Evolutionary conservation across 2,329 filamentous ascomycete species (phyloP), one percentile per base, ranked within the genome.

Genomic region (Aspergillus eucalypticola): DNA sequence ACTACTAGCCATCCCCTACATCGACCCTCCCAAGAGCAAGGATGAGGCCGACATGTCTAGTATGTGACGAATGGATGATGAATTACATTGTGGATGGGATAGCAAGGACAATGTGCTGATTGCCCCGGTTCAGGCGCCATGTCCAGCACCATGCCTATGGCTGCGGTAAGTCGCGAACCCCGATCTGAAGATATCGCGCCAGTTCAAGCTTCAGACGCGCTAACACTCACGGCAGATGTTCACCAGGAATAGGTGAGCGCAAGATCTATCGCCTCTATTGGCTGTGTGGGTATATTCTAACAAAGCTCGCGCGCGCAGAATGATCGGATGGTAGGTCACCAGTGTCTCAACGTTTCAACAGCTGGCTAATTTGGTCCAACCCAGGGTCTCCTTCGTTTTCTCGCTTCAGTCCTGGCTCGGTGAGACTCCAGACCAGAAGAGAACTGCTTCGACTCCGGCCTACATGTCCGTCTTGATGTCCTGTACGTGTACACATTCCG

Each of bases 131-230:
- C 42, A 85, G 84, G 83, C 69, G 86, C 85, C 52, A 83, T 88
- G 79, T 82, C 84, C 56, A 94, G 89, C 72, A 96, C 93, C 38
- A 82, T 98, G 73, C 94, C 94, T 60, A 97, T 97, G 94, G 92
- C 91, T 60, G 93, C 93, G 65, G 86, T 88, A 80, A 76, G 82
- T 81, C 62, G 41, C 56, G 19, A 29, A 13, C 2, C 5, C 11
- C 5, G 11, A 35, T 35, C 58, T 32, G 25, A 27, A 50, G 46
- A 17, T 13, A n/a, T 29, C 19, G 15, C 21, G 46, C 25, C 11
- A 2, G 8, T 50, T 50, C 15, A 11, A 11, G 46, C 8, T 50
- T 32, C 46, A 50, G 19, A 49, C 51, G 63, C 60, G 60, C 66
- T 71, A 59, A 72, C 59, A 48, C 4, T 32, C 44, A n/a, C 42